Conservation (phyloP, 805 yeast genomes). For the Saccharomycopsis javanensis region DNA sequence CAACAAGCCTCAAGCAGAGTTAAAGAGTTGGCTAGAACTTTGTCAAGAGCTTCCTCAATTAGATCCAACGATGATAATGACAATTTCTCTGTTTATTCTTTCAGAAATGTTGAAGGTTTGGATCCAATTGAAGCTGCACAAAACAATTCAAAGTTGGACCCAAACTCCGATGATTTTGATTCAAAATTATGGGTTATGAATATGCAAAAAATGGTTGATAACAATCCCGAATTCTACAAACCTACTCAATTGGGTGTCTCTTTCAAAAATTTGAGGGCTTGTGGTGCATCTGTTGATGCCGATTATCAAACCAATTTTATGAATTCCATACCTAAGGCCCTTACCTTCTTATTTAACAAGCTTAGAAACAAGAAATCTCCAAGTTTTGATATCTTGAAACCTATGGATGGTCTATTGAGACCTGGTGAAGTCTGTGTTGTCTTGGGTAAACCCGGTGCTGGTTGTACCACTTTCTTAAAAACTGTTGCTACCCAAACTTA, state of each 20-base stretch:
- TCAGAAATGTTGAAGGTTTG: conserved; percentile 45
- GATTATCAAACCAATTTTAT: conserved; percentile 48
- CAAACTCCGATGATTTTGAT: conserved; percentile 47
- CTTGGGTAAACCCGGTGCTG: conserved; percentile 72
- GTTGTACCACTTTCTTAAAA: conserved; percentile 54
- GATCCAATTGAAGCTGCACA: conserved; percentile 27
- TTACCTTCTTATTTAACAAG: background rate
- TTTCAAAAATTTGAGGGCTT: conserved; percentile 48
- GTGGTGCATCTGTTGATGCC: conserved; percentile 57
- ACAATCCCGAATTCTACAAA: conserved; percentile 54
- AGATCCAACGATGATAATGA: conserved; percentile 20
- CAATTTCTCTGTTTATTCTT: conserved; percentile 32
- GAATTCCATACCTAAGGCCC: conserved; percentile 9
- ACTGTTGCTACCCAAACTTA: conserved; percentile 46
- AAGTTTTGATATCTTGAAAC: conserved; percentile 37
- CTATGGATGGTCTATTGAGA: conserved; percentile 44
- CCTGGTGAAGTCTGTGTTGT: conserved; percentile 69
- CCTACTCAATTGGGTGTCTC: conserved; percentile 52
- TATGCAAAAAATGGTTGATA: conserved; percentile 39
- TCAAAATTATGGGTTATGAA: conserved; percentile 62
- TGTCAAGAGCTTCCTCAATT: conserved; percentile 22
- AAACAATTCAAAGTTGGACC: conserved; percentile 43
- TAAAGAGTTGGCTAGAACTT: conserved; percentile 33
- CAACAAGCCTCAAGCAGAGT: conserved; percentile 28
- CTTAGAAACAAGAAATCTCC: conserved; percentile 21